phyloP scores from a whole-genome alignment of 2,329 filamentous ascomycete genomes.

The Colletotrichum musae region DNA sequence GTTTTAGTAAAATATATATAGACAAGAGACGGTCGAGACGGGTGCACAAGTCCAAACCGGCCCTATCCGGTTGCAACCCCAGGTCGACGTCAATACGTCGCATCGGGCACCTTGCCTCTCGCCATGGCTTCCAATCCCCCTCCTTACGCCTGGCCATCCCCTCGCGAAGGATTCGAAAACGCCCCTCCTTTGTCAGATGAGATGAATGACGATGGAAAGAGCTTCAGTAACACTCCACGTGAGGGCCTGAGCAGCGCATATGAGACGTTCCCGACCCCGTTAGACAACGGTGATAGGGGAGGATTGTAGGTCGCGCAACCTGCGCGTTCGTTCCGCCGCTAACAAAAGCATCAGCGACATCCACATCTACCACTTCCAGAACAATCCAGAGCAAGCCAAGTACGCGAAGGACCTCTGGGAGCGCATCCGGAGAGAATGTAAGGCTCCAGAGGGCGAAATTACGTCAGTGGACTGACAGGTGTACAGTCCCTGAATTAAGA shows the following conservation, averaged over 20 bases:
- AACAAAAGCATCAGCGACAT: slow-evolving; percentile 69
- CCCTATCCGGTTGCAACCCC: neutral
- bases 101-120: neutral
- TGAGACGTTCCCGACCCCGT: slow-evolving; percentile 75
- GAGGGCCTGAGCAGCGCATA: slow-evolving; percentile 78
- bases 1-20: too few species aligned
- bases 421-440: slow-evolving; percentile 85
- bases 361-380: slow-evolving; percentile 86
- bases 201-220: slow-evolving; percentile 81
- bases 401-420: slow-evolving; percentile 84
- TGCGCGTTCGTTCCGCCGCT: neutral
- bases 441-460: slow-evolving; percentile 45
- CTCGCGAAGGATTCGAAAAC: slow-evolving; percentile 70
- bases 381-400: slow-evolving; percentile 71
- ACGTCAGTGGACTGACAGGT: slow-evolving; percentile 5
- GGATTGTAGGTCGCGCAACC: slow-evolving; percentile 73
- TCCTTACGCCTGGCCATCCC: slow-evolving; percentile 67
- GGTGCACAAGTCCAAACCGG: too few species aligned
- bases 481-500: slow-evolving; percentile 83
- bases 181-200: slow-evolving; percentile 71
- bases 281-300: slow-evolving; percentile 75
- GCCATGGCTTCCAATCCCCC: slow-evolving; percentile 49
- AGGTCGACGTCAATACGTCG: neutral
- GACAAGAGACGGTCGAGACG: too few species aligned
- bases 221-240: slow-evolving; percentile 76